Conservation (phyloP, 202 grass and related monocot species). For the Schoenoplectus tabernaemontani region DNA sequence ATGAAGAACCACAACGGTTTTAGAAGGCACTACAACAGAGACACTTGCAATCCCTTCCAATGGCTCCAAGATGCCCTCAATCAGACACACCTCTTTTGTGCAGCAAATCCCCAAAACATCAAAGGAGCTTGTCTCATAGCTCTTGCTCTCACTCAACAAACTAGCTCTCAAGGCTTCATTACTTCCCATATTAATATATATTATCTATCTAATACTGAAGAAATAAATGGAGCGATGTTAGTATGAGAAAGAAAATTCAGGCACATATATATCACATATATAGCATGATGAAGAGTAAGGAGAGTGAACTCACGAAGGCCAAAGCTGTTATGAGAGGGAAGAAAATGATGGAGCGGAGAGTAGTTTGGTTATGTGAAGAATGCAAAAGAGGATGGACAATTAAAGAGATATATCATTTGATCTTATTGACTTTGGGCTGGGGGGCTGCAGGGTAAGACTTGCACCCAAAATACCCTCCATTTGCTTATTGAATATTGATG, state of each 20-base stretch:
- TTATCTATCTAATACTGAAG: background rate
- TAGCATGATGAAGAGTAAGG: background rate
- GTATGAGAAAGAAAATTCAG: background rate
- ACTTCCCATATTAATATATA: background rate
- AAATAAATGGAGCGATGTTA: background rate
- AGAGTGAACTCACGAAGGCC: background rate
- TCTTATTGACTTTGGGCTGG: no score
- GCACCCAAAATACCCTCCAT: no score
- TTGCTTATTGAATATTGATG: no score
- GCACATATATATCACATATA: background rate
- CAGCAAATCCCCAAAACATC: conserved; percentile 87
- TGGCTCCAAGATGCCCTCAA: conserved; percentile 43
- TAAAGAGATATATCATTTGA: no score
- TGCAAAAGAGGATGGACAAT: no score
- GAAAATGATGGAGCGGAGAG: background rate
- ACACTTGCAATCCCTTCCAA: conserved; percentile 41
- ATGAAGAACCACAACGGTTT: conserved; percentile 66
- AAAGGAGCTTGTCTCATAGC: conserved; percentile 57
- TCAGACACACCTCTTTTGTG: conserved; percentile 50
- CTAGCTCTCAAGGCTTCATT: background rate
- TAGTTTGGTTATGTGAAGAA: background rate
- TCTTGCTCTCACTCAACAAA: background rate
- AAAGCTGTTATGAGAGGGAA: background rate
- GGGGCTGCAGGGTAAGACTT: no score
- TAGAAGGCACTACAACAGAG: conserved; percentile 59